Percentiles rank a stretch among this genome's conserved stretches.
Evolutionary conservation across 2,329 filamentous ascomycete genomes (phyloP).

Genomic region (Fusarium lateritium): DNA sequence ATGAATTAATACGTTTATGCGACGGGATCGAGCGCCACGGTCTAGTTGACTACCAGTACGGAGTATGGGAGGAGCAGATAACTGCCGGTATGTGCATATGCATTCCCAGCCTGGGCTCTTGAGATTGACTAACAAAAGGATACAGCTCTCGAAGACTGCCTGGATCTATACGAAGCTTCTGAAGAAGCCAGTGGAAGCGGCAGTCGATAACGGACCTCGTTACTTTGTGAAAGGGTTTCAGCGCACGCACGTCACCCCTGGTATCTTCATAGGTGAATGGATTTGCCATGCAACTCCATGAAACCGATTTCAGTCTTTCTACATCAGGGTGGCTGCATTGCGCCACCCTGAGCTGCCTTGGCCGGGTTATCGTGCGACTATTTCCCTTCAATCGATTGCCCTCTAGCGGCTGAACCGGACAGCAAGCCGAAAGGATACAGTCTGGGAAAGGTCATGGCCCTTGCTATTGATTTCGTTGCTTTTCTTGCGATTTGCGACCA

Average conservation of each 20-base stretch:
- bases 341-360: conserved; percentile 16
- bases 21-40: conserved; percentile 91
- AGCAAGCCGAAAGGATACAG: conserved; percentile 32
- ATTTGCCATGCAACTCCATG: conserved; percentile 2
- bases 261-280: not conserved
- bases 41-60: conserved; percentile 97
- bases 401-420: conserved; percentile 34
- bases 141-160: conserved; percentile 57
- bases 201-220: conserved; percentile 35
- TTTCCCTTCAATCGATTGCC: conserved; percentile 11
- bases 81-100: conserved; percentile 75
- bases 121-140: conserved; percentile 27
- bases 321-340: conserved; percentile 28
- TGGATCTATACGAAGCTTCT: conserved; percentile 62
- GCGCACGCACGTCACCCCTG: not conserved
- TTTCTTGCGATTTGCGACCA: conserved; percentile 11
- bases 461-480: conserved; percentile 9
- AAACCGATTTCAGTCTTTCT: conserved; percentile 17
- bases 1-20: conserved; percentile 85
- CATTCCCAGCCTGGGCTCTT: conserved; percentile 5
- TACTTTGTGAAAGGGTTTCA: not conserved
- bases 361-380: conserved; percentile 8
- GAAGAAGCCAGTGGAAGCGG: conserved; percentile 55
- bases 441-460: conserved; percentile 20
- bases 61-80: conserved; percentile 95